Percentiles rank a stretch among this genome's conserved stretches.
Evolutionary conservation across 2,329 filamentous ascomycete species (phyloP).

Genomic region (Monilinia vaccinii-corymbosi): DNA sequence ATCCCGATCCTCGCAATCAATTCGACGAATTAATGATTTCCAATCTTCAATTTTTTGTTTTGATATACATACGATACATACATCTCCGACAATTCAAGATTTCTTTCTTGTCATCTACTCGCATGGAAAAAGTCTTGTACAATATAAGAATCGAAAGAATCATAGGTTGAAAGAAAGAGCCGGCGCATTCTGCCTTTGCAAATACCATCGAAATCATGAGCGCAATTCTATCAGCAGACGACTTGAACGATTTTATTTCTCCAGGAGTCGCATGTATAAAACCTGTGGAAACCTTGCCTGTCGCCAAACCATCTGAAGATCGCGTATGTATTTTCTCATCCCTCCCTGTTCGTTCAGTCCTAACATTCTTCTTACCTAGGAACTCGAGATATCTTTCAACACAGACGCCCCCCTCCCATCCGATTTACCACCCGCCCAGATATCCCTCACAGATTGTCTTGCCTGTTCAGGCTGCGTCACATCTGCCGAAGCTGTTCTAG

Average conservation of each 20-base stretch:
- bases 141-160: not conserved
- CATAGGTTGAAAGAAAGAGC: not conserved
- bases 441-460: slow-evolving; percentile 93
- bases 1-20: slow-evolving; percentile 8
- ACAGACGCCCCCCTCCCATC: slow-evolving; percentile 55
- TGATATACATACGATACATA: not conserved
- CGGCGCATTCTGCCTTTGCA: slow-evolving; percentile 18
- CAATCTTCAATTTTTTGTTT: slow-evolving; percentile 1
- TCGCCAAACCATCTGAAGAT: slow-evolving; percentile 38
- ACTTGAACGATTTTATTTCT: slow-evolving; percentile 98
- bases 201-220: slow-evolving; percentile 59
- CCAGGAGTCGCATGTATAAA: slow-evolving; percentile 98
- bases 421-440: slow-evolving; percentile 66
- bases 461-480: slow-evolving; percentile 97
- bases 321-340: slow-evolving; percentile 31
- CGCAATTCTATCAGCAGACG: slow-evolving; percentile 91
- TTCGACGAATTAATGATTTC: slow-evolving; percentile 8
- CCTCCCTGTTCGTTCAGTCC: not conserved
- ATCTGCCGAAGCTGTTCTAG: slow-evolving; percentile 92
- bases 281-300: slow-evolving; percentile 83
- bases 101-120: not conserved
- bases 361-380: slow-evolving; percentile 7
- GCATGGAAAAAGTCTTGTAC: not conserved
- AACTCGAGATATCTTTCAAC: slow-evolving; percentile 87
- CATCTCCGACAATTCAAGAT: not conserved